Evolutionary conservation across 2,329 filamentous ascomycete genomes (phyloP), one percentile per base, ranked within the genome.

Genomic region (Seiridium unicorne): DNA sequence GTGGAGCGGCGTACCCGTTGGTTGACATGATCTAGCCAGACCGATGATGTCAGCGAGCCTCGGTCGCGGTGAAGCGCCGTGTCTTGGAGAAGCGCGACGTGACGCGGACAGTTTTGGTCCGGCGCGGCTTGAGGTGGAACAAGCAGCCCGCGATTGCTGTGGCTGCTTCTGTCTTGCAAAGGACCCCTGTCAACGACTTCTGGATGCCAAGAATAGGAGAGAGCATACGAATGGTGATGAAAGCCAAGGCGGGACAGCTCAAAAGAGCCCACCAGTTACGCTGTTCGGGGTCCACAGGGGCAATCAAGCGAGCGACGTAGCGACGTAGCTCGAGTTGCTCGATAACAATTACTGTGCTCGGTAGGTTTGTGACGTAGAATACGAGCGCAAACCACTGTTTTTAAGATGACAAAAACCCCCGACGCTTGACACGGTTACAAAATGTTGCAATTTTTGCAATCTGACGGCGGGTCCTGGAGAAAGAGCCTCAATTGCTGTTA

Each of bases 41-140:
- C 36, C 48, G 26, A 59, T 59, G 57, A 59, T 59, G 57, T 59
- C 57, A 59, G 57, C 32, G 13, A 53, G 18, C 26, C 46, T 32
- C n/a, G 10, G 10, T 32, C 31, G n/a, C n/a, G 49, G 32, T 9
- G 8, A 57, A 18, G 26, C 54, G 40, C 54, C 40, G 13, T 47
- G 42, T 57, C 44, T 46, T n/a, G 18, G 32, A 11, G 31, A 31
- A 36, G 36, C 55, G 26, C 11, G 44, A 57, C 31, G 51, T 35
- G 46, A 51, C 46, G 55, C 55, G 55, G 55, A 35, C 55, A 35
- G 32, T 48, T n/a, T 58, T 36, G 55, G 44, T 44, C 55, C 35
- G 55, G 34, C 18, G 32, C 42, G 35, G 13, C n/a, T 44, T 44
- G 40, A 55, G 18, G 11, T 48, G 13, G 55, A 31, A 35, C 35